Evolutionary conservation across 1,284 basidiomycete genomes (phyloP).

Genomic region (Ceratobasidium sp.): DNA sequence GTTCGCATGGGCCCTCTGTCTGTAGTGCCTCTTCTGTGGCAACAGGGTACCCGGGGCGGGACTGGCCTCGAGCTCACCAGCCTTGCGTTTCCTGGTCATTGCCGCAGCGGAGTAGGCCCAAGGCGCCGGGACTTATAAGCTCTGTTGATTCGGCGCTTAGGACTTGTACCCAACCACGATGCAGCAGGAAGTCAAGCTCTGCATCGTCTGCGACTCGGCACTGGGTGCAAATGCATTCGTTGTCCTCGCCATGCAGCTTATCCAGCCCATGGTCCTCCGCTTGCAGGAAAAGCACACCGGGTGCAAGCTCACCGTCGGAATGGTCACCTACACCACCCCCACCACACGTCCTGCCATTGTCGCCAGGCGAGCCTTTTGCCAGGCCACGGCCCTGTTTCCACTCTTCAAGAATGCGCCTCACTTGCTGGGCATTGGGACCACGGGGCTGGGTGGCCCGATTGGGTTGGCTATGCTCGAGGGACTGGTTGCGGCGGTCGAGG

Average conservation of each 20-base stretch:
- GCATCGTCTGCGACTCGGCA: conserved; percentile 42
- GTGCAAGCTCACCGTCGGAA: conserved; percentile 27
- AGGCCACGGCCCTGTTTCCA: conserved; percentile 19
- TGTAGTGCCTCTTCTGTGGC: conserved; percentile 91
- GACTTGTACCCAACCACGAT: conserved; percentile 12
- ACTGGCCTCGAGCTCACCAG: conserved; percentile 10
- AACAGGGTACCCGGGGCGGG: conserved; percentile 1
- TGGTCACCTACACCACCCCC: conserved; percentile 37
- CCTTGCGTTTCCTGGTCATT: conserved; percentile 39
- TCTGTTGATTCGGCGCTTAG: neutral
- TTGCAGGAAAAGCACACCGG: conserved; percentile 35
- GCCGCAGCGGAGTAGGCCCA: neutral
- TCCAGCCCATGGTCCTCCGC: conserved; percentile 31
- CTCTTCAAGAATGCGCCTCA: conserved; percentile 33
- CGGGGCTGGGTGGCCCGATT: conserved; percentile 62
- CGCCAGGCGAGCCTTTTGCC: conserved; percentile 12
- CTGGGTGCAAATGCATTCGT: conserved; percentile 15
- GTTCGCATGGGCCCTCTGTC: conserved; percentile 98
- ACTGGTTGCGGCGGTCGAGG: conserved; percentile 78
- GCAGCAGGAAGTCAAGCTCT: conserved; percentile 32
- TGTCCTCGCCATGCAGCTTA: conserved; percentile 25
- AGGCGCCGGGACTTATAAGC: too few relatives aligned
- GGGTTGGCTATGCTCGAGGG: conserved; percentile 80
- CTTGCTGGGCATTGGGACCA: conserved; percentile 68
- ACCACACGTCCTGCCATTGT: conserved; percentile 30